A percentile compares a stretch with the other conserved stretches of the same genome.
phyloP scores from a whole-genome alignment of 352 stramenopile genomes.

The Phytophthora boehmeriae region DNA sequence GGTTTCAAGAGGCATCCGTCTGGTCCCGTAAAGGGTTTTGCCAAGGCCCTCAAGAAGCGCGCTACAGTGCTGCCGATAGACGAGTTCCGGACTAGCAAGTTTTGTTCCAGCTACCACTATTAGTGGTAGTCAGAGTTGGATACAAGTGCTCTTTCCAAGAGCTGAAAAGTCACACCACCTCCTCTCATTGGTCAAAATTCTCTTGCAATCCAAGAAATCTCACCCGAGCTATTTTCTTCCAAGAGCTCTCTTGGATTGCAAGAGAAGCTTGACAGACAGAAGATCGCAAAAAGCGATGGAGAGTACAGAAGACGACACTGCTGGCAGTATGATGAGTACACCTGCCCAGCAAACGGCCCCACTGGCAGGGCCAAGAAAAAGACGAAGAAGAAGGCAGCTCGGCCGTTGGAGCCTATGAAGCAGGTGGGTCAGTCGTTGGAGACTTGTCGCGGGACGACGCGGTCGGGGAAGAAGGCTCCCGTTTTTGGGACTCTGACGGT shows the following conservation, averaged over 20 bases:
- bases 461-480: background rate
- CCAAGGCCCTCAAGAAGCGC: slow-evolving; percentile 12
- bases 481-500: background rate
- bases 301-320: background rate
- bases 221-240: slow-evolving; percentile 6
- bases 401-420: background rate
- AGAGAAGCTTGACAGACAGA: background rate
- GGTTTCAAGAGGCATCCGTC: too few species aligned
- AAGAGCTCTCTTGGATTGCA: slow-evolving; percentile 8
- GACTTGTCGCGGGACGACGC: background rate
- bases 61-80: slow-evolving; percentile 15
- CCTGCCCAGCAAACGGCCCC: background rate
- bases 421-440: background rate
- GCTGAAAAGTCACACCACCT: background rate
- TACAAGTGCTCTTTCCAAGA: slow-evolving; percentile 2
- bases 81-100: slow-evolving; percentile 18
- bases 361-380: background rate
- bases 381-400: too few species aligned
- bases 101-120: slow-evolving; percentile 19
- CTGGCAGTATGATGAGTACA: background rate
- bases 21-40: slow-evolving; percentile 18
- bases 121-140: too few species aligned
- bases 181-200: slow-evolving; percentile 1
- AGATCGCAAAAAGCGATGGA: background rate
- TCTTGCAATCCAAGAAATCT: slow-evolving; percentile 9